These are phyloP conservation scores for Scedosporium aurantiacum DNA, from an alignment of 2,329 filamentous ascomycete genomes.

Conservation along the genomic window DNA sequence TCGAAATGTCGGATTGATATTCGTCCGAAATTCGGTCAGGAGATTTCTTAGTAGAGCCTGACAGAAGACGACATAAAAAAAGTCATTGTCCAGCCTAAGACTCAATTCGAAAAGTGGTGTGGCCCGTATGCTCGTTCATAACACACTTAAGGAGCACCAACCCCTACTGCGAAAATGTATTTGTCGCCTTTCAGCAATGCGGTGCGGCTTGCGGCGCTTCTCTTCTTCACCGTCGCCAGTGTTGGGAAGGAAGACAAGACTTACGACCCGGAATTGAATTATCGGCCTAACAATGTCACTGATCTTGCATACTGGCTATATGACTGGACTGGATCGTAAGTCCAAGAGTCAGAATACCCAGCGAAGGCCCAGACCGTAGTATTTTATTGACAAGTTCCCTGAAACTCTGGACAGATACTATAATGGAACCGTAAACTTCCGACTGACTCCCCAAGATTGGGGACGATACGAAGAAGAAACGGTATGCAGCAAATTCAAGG, in stretches of 20 bases:
- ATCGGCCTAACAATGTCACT: not conserved
- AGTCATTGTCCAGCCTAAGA: too few relatives aligned
- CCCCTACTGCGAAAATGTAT: too few relatives aligned
- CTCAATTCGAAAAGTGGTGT: too few relatives aligned
- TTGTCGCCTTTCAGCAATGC: too few relatives aligned
- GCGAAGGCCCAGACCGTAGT: not conserved
- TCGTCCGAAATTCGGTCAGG: too few relatives aligned
- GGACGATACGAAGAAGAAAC: not conserved
- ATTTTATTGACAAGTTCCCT: too few relatives aligned
- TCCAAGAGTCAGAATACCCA: not conserved
- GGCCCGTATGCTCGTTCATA: too few relatives aligned
- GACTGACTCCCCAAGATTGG: not conserved
- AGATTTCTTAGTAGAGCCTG: too few relatives aligned
- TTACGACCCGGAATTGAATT: not conserved
- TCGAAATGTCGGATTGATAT: too few relatives aligned
- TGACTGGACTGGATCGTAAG: not conserved
- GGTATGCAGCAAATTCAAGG: not conserved
- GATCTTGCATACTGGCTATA: not conserved
- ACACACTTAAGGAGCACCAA: too few relatives aligned
- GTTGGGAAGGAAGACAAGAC: not conserved
- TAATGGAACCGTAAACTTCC: not conserved
- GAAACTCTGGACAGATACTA: not conserved
- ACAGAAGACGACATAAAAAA: too few relatives aligned
- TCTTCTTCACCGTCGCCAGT: not conserved
- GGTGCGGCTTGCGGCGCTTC: too few relatives aligned